Base-by-base conservation (phyloP, 2,329 filamentous ascomycete species). In the Aciculosporium take region DNA sequence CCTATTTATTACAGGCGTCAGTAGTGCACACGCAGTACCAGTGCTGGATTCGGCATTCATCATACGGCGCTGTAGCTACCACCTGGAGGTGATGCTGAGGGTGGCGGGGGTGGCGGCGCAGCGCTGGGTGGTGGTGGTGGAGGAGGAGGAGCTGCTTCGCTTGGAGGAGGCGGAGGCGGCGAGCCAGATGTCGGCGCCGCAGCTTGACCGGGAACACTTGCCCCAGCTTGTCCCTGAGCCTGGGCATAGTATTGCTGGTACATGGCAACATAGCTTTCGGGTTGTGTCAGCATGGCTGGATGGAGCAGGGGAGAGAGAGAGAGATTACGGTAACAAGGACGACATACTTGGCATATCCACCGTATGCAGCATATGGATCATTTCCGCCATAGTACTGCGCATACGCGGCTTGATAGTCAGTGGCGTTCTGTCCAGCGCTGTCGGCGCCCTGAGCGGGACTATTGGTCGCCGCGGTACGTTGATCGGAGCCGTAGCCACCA, bases 301-400 rank as follows among this genome's bases (percentile, higher is more conserved):
- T 27, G 7, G n/a, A 36, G 10, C 7, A 4, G 27, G 9, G 20
- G 20, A 23, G 17, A 7, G 10, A 20, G 17, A 37, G 6, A 7
- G n/a, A 9, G 31, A 39, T 10, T 20, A 20, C 12, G 10, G 21
- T 15, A 23, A 18, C 10, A 15, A n/a, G 17, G 32, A 7, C 6
- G 25, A 51, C 68, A 56, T 72, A 84, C 65, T 81, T 83, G 51
- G 80, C 74, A 61, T 91, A 95, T 41, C 89, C 89, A 47, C 89
- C 89, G 52, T 91, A 95, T 7, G 84, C 79, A 32, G 86, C 86
- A 58, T 95, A 95, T 0, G 88, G 89, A 54, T 95, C 86, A 47
- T 74, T 67, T 41, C 69, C 69, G 47, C 70, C 71, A 46, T 88
- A 89, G 60, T 93, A 91, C 57, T 87, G 81, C 3, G 84, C 81